Percentiles rank a stretch among this genome's conserved stretches.
phyloP scores from a whole-genome alignment of 1,139 yeast genomes.

The Yamadazyma aaseri region DNA sequence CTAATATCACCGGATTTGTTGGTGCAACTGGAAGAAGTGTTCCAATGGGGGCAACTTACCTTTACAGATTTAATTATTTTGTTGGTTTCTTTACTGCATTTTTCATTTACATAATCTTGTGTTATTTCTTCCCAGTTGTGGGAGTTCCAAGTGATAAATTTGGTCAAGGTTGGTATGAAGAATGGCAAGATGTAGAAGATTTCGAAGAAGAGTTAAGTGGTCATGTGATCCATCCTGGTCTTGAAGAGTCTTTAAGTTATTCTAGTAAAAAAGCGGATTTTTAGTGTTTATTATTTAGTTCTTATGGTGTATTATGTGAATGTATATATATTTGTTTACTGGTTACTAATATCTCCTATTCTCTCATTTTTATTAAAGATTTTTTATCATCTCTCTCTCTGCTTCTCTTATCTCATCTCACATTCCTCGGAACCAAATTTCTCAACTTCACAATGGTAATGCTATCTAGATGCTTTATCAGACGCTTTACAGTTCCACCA shows the following conservation, averaged over 20 bases:
- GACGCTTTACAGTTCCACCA: neutral
- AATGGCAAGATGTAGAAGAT: conserved; percentile 58
- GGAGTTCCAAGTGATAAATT: conserved; percentile 55
- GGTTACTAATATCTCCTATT: no score
- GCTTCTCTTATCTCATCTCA: neutral
- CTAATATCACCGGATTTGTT: conserved; percentile 85
- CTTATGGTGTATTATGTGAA: no score
- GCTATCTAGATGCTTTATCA: neutral
- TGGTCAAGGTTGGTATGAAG: conserved; percentile 64
- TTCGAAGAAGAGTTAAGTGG: conserved; percentile 51
- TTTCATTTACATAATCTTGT: conserved; percentile 47
- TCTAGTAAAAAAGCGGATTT: conserved; percentile 9
- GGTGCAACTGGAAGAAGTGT: conserved; percentile 67
- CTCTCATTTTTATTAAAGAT: no score
- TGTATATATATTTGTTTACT: no score
- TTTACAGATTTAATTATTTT: conserved; percentile 72
- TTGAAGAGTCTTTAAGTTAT: conserved; percentile 12
- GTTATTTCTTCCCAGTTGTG: conserved; percentile 55
- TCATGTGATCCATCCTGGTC: conserved; percentile 25
- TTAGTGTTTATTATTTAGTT: neutral
- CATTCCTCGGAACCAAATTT: neutral
- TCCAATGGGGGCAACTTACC: conserved; percentile 75
- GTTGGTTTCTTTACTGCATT: conserved; percentile 67
- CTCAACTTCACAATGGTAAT: neutral
- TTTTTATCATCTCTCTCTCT: no score